Percentiles rank a stretch among this genome's conserved stretches.
Conservation (phyloP, 345 rosid species). For the Sapria himalayana region DNA sequence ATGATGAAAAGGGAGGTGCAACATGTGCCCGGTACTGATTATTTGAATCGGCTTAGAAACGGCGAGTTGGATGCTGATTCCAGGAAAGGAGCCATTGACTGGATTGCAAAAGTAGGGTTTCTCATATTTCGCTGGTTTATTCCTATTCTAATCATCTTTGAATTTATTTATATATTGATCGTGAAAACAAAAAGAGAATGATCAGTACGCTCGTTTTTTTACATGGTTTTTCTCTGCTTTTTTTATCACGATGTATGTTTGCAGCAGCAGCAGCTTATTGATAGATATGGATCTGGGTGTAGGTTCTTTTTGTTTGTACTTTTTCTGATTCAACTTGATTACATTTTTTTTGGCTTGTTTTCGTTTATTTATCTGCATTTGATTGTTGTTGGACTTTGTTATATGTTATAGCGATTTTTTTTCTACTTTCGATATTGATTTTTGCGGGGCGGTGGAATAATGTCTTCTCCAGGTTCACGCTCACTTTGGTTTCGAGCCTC, state of each 20-base stretch:
- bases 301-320: neutral
- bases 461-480: constrained; percentile 30
- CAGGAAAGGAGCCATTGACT: constrained; percentile 34
- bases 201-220: too few species aligned
- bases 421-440: neutral
- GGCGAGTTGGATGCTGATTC: constrained; percentile 32
- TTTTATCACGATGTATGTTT: too few species aligned
- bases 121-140: too few species aligned
- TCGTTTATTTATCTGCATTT: neutral
- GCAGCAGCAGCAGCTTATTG: too few species aligned
- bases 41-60: constrained; percentile 26
- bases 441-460: constrained; percentile 1
- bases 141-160: too few species aligned
- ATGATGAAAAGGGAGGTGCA: constrained; percentile 37
- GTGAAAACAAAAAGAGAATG: too few species aligned
- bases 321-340: neutral
- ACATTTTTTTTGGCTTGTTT: constrained; percentile 3
- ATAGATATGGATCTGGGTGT: too few species aligned
- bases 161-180: too few species aligned
- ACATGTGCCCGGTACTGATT: constrained; percentile 30
- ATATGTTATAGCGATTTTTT: neutral
- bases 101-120: constrained; percentile 44
- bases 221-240: too few species aligned
- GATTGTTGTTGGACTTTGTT: neutral
- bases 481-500: constrained; percentile 49